Conservation (phyloP, 306 rosid genomes). For the Ochetophila trinervis region DNA sequence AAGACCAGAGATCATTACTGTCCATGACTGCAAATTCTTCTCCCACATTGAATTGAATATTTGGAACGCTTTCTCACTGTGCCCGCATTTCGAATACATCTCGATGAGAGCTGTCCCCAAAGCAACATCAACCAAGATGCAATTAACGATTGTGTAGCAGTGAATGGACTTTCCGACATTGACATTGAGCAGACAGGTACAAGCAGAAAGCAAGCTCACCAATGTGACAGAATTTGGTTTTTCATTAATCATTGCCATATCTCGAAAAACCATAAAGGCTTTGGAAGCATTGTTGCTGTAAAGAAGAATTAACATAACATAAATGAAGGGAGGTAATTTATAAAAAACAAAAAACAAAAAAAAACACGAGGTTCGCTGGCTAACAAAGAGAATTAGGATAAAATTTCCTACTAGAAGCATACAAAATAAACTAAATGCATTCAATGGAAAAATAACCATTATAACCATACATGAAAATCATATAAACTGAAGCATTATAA, state of each 20-base stretch:
- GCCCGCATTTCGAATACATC: conserved; percentile 59
- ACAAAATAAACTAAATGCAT: neutral
- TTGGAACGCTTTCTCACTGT: conserved; percentile 31
- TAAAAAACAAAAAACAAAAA: no score
- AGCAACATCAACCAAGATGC: conserved; percentile 33
- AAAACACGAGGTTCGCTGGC: no score
- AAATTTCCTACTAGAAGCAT: neutral
- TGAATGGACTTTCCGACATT: conserved; percentile 47
- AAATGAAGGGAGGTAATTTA: no score
- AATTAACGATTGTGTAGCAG: conserved; percentile 32
- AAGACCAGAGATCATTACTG: conserved; percentile 65
- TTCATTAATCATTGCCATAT: conserved; percentile 33
- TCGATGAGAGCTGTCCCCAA: conserved; percentile 55
- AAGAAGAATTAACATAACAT: neutral
- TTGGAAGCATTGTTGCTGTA: conserved; percentile 29
- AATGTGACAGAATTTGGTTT: conserved; percentile 51
- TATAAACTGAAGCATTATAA: neutral
- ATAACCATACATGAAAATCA: neutral
- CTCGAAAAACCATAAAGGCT: conserved; percentile 32
- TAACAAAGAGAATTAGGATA: neutral
- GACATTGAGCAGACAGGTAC: conserved; percentile 32
- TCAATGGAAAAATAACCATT: neutral
- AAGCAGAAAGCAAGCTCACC: conserved; percentile 55
- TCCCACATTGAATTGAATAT: conserved; percentile 43
- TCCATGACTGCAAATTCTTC: conserved; percentile 57